A percentile compares a stretch with the other conserved stretches of the same genome.
Conservation (phyloP, 495 filamentous ascomycete genomes). For the Haplographium delicatum region DNA sequence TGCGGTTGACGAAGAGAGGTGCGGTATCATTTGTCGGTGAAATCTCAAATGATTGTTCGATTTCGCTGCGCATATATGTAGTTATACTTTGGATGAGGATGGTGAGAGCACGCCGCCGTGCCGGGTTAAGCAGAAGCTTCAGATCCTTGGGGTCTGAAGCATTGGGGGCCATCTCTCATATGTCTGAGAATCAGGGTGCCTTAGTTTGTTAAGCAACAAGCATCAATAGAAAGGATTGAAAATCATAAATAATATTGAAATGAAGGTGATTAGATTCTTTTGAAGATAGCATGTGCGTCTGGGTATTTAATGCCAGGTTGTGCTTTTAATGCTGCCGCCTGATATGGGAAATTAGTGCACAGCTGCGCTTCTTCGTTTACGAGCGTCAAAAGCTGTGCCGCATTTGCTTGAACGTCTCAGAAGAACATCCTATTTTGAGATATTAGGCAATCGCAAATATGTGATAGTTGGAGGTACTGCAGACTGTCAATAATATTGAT, state of each 20-base stretch:
- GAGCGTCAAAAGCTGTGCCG: too few species aligned
- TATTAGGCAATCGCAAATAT: too few species aligned
- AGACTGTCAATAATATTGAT: too few species aligned
- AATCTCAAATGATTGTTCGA: slow-evolving; percentile 19
- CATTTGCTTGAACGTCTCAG: too few species aligned
- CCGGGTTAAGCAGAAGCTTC: slow-evolving; percentile 18
- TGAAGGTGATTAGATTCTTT: not conserved
- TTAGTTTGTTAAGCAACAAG: not conserved
- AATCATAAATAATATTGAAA: not conserved
- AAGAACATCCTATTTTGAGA: too few species aligned
- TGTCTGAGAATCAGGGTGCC: not conserved
- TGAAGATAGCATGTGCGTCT: not conserved
- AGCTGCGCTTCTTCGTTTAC: too few species aligned
- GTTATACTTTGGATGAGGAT: slow-evolving; percentile 13
- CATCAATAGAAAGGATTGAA: not conserved
- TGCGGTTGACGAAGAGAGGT: not conserved
- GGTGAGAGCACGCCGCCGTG: slow-evolving; percentile 16
- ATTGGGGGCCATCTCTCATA: slow-evolving; percentile 17
- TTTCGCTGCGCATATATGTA: slow-evolving; percentile 19
- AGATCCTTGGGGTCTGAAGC: slow-evolving; percentile 24
- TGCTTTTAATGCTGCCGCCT: not conserved
- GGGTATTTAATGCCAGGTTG: not conserved
- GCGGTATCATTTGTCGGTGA: not conserved
- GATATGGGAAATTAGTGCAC: not conserved
- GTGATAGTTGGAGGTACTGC: too few species aligned